Conservation (phyloP, 495 filamentous ascomycete genomes). For the Eremomyces bilateralis region DNA sequence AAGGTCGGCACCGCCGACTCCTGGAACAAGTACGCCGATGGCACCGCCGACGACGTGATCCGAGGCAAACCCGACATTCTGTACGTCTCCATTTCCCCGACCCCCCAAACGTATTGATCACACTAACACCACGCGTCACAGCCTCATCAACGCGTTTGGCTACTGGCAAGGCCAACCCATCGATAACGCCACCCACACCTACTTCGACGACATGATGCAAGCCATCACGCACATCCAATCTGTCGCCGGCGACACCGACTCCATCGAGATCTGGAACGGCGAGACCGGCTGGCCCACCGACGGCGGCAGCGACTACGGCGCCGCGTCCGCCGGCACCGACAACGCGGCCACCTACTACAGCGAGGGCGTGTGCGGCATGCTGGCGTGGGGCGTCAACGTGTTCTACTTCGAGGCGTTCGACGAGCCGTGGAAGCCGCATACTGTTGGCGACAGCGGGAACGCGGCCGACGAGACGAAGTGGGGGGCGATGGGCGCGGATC, state of each 20-base stretch:
- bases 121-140: no score
- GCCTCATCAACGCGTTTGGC: slow-evolving; percentile 62
- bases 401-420: slow-evolving; percentile 77
- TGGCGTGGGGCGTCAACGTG: slow-evolving; percentile 51
- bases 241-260: slow-evolving; percentile 29
- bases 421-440: slow-evolving; percentile 57
- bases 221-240: slow-evolving; percentile 48
- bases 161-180: slow-evolving; percentile 59
- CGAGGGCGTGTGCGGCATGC: slow-evolving; percentile 45
- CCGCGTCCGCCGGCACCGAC: slow-evolving; percentile 36
- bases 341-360: slow-evolving; percentile 43
- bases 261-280: slow-evolving; percentile 50
- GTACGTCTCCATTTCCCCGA: no score
- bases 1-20: slow-evolving; percentile 59
- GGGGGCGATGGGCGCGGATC: slow-evolving; percentile 46
- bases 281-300: slow-evolving; percentile 51
- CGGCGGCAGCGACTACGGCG: slow-evolving; percentile 39
- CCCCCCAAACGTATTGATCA: not conserved
- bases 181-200: slow-evolving; percentile 40
- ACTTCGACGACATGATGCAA: slow-evolving; percentile 53
- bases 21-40: slow-evolving; percentile 65
- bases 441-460: slow-evolving; percentile 44
- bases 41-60: slow-evolving; percentile 47
- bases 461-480: slow-evolving; percentile 53
- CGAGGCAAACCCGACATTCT: slow-evolving; percentile 39